phyloP scores from a whole-genome alignment of 2,329 filamentous ascomycete species.

The Cercospora sojina region DNA sequence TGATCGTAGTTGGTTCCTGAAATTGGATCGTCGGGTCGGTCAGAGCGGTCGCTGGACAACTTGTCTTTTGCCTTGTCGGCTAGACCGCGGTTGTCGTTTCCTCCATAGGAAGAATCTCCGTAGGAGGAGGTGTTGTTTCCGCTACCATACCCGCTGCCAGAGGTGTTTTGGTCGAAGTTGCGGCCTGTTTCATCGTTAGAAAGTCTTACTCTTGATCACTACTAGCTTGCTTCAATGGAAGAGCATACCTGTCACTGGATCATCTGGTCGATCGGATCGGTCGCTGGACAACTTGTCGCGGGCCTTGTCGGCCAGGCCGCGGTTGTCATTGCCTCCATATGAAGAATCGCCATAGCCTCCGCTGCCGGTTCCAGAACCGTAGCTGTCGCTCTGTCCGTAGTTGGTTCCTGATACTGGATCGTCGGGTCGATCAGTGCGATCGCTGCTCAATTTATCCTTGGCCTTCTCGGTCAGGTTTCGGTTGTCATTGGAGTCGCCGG shows the following conservation, averaged over 20 bases:
- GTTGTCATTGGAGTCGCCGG: conserved; percentile 6
- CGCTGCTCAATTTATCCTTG: conserved; percentile 50
- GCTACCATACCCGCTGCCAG: too few species aligned
- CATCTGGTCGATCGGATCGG: too few species aligned
- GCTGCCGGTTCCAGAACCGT: background rate
- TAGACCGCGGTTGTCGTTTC: background rate
- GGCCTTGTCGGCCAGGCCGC: too few species aligned
- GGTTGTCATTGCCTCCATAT: too few species aligned
- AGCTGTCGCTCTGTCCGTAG: background rate
- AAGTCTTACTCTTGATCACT: too few species aligned
- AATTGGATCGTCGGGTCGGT: conserved; percentile 1
- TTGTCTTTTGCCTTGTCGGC: background rate
- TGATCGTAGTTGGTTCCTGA: background rate
- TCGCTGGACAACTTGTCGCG: too few species aligned
- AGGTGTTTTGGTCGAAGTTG: too few species aligned
- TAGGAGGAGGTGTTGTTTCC: background rate
- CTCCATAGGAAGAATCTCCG: too few species aligned
- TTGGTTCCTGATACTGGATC: conserved; percentile 2
- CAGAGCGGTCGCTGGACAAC: background rate
- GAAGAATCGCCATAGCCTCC: background rate
- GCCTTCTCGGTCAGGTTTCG: conserved; percentile 11
- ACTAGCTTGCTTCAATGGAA: too few species aligned
- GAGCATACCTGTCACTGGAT: too few species aligned
- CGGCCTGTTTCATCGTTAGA: too few species aligned
- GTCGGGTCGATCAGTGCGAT: conserved; percentile 10